A percentile compares a stretch with the other conserved stretches of the same genome.
These are phyloP conservation scores for Craterostigma plantagineum DNA, from an alignment of 257 asterid species.

Conservation along the genomic window DNA sequence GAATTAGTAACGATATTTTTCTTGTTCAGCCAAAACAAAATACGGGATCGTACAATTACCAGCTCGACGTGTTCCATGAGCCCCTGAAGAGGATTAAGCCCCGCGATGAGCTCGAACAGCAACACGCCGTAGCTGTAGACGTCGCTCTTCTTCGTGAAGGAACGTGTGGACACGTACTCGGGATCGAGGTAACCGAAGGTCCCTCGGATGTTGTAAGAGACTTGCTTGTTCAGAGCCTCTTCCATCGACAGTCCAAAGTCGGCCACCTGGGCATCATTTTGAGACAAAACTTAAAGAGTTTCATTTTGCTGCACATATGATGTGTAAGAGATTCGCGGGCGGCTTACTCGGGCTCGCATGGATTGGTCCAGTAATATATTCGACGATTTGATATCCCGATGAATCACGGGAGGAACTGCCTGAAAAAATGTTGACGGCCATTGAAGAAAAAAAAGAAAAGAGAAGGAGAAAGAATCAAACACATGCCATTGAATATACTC, in stretches of 20 bases:
- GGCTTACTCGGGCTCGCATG: constrained; percentile 60
- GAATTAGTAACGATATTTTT: no score
- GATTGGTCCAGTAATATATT: constrained; percentile 62
- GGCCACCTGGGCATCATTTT: no score
- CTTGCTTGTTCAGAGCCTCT: constrained; percentile 40
- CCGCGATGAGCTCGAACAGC: constrained; percentile 65
- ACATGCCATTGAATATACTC: constrained; percentile 10
- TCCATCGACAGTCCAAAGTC: constrained; percentile 84
- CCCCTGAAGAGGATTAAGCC: constrained; percentile 70
- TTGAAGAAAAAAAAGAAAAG: not conserved
- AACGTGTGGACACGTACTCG: constrained; percentile 59
- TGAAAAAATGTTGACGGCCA: constrained; percentile 12
- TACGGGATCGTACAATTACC: no score
- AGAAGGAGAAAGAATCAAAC: not conserved
- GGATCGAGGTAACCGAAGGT: constrained; percentile 82
- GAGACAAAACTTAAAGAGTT: no score
- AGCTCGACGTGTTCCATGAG: constrained; percentile 57
- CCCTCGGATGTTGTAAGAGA: constrained; percentile 36
- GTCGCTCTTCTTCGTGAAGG: constrained; percentile 68
- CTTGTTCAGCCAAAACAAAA: no score
- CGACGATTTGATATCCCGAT: constrained; percentile 72
- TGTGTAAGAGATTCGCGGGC: no score
- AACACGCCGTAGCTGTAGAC: constrained; percentile 68
- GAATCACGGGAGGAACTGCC: constrained; percentile 87
- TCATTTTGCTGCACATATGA: no score